These are phyloP conservation scores for Trichomonascus vanleenenianus DNA, from an alignment of 805 yeast genomes.

Conservation along the genomic window DNA sequence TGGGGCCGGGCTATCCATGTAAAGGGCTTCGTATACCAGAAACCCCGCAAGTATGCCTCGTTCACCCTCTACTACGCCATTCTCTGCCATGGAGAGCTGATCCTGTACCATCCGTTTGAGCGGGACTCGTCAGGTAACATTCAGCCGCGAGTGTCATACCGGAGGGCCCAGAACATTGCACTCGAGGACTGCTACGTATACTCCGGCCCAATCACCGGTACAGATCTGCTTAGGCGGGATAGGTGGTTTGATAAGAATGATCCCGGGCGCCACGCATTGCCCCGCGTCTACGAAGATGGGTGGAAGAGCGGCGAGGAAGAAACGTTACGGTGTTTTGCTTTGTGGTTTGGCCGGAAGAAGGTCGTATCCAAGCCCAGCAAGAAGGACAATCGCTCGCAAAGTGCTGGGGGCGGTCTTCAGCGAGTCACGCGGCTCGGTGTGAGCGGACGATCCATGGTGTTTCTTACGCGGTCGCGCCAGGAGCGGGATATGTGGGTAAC, in stretches of 20 bases:
- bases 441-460: conserved; percentile 60
- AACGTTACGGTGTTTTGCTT: conserved; percentile 62
- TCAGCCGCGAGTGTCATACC: conserved; percentile 42
- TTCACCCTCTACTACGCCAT: conserved; percentile 57
- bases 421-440: conserved; percentile 52
- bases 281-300: conserved; percentile 74
- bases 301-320: conserved; percentile 80
- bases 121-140: conserved; percentile 41
- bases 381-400: background rate
- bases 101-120: conserved; percentile 45
- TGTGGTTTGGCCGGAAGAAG: conserved; percentile 73
- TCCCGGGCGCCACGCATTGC: conserved; percentile 53
- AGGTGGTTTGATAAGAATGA: conserved; percentile 38
- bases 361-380: conserved; percentile 7
- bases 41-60: conserved; percentile 57
- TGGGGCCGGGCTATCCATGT: conserved; percentile 51
- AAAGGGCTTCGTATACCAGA: conserved; percentile 63
- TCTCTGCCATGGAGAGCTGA: conserved; percentile 61
- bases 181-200: conserved; percentile 65
- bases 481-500: conserved; percentile 81
- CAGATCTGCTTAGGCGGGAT: conserved; percentile 45
- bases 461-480: conserved; percentile 72
- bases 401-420: conserved; percentile 1
- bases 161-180: conserved; percentile 51
- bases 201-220: conserved; percentile 54